phyloP scores from a whole-genome alignment of 139 green algal genomes.

The Picochlorum costavermella region DNA sequence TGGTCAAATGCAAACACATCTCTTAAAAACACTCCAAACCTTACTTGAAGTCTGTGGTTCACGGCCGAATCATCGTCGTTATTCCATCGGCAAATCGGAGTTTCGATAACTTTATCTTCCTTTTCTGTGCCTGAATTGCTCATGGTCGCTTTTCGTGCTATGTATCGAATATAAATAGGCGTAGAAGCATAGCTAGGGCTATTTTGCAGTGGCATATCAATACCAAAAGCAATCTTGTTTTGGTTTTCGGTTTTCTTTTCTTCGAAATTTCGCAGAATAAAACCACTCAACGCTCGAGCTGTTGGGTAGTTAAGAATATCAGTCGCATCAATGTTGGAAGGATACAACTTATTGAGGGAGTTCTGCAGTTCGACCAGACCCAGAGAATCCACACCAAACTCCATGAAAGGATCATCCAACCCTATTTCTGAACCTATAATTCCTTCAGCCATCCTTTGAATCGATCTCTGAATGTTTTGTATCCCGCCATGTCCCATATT shows the following conservation, averaged over 20 bases:
- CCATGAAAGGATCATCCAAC: conserved; percentile 25
- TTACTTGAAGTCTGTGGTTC: not conserved
- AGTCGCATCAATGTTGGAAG: conserved; percentile 20
- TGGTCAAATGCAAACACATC: conserved; percentile 54
- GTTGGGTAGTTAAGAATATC: conserved; percentile 48
- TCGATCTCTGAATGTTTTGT: not conserved
- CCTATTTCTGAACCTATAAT: conserved; percentile 22
- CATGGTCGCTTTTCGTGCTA: not conserved
- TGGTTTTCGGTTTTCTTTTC: too few species aligned
- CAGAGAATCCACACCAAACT: conserved; percentile 30
- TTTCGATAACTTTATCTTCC: too few species aligned
- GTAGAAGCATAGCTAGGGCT: not conserved
- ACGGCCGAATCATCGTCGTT: conserved; percentile 13
- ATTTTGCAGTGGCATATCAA: not conserved
- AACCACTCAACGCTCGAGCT: not conserved
- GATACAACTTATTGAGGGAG: conserved; percentile 10
- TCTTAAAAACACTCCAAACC: conserved; percentile 51
- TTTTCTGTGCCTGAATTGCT: too few species aligned
- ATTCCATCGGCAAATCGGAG: too few species aligned
- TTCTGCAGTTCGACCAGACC: conserved; percentile 25
- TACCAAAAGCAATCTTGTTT: too few species aligned
- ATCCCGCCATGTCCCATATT: not conserved
- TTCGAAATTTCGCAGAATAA: too few species aligned
- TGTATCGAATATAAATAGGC: not conserved
- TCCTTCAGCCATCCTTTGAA: conserved; percentile 9